Evolutionary conservation across 257 asterid species (phyloP).

Genomic region (Petunia axillaris): DNA sequence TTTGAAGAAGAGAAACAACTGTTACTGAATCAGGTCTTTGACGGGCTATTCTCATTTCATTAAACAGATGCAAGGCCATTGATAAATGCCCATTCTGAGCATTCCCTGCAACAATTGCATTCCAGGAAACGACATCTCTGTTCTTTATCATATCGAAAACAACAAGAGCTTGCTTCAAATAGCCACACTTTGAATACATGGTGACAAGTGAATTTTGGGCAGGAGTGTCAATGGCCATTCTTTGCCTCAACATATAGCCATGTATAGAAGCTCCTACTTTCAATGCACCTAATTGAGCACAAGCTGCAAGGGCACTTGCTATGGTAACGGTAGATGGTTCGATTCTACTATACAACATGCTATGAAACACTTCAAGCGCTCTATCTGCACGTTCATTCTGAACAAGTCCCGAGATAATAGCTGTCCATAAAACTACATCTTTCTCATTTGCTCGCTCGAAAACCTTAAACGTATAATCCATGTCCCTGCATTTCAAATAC

Average conservation of each 20-base stretch:
- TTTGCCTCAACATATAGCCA: conserved; percentile 61
- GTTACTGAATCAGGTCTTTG: conserved; percentile 74
- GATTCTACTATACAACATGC: conserved; percentile 56
- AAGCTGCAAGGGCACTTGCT: conserved; percentile 80
- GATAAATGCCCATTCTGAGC: conserved; percentile 63
- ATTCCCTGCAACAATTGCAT: conserved; percentile 70
- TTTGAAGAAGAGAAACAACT: conserved; percentile 73
- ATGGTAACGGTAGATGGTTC: conserved; percentile 62
- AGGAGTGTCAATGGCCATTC: conserved; percentile 53
- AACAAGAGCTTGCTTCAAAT: conserved; percentile 52
- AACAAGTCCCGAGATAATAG: conserved; percentile 84
- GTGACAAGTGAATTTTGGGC: conserved; percentile 71
- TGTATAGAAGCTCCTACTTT: conserved; percentile 68
- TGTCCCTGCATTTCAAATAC: conserved; percentile 60
- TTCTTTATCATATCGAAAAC: conserved; percentile 60
- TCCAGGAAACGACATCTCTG: conserved; percentile 86
- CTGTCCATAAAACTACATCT: conserved; percentile 71
- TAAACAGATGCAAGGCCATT: conserved; percentile 56
- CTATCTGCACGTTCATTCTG: conserved; percentile 62
- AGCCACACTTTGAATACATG: conserved; percentile 79
- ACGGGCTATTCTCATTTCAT: conserved; percentile 59
- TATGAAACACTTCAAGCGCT: conserved; percentile 56
- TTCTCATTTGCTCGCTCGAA: conserved; percentile 54
- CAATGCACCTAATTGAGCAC: conserved; percentile 64
- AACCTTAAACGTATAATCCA: conserved; percentile 53